Conservation (phyloP, 2,329 filamentous ascomycete species). For the Fusarium abutilonis region DNA sequence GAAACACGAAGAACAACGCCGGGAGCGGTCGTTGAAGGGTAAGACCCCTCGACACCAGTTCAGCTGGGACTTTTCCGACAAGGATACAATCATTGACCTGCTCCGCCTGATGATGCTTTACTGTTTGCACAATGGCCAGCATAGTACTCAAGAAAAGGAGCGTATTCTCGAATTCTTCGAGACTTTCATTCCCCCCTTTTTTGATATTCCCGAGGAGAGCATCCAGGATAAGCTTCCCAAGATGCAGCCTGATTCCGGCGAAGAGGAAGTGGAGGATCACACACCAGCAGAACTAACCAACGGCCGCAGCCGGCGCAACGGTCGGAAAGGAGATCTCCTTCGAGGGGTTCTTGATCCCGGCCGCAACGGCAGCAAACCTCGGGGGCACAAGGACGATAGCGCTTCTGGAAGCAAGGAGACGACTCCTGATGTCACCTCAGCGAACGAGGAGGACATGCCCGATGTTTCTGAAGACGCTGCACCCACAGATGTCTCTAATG, state of each 20-base stretch:
- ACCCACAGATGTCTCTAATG: slow-evolving; percentile 70
- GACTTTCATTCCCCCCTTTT: slow-evolving; percentile 79
- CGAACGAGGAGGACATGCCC: slow-evolving; percentile 78
- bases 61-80: slow-evolving; percentile 76
- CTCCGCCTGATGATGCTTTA: slow-evolving; percentile 72
- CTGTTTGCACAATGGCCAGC: slow-evolving; percentile 73
- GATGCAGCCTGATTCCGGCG: slow-evolving; percentile 74
- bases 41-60: slow-evolving; percentile 77
- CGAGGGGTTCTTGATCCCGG: slow-evolving; percentile 85
- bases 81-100: slow-evolving; percentile 71
- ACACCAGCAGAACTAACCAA: slow-evolving; percentile 77
- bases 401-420: slow-evolving; percentile 86
- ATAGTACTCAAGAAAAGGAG: slow-evolving; percentile 77
- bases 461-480: slow-evolving; percentile 67
- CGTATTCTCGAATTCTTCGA: slow-evolving; percentile 80
- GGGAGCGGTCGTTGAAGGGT: slow-evolving; percentile 70
- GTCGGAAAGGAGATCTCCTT: slow-evolving; percentile 82
- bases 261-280: slow-evolving; percentile 80
- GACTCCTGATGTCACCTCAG: slow-evolving; percentile 83
- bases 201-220: slow-evolving; percentile 76
- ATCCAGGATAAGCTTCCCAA: slow-evolving; percentile 74
- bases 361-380: slow-evolving; percentile 74
- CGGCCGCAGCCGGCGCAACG: slow-evolving; percentile 73
- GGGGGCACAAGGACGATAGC: slow-evolving; percentile 82
- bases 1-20: slow-evolving; percentile 89